Evolutionary conservation across 2,329 filamentous ascomycete species (phyloP), one percentile per base, ranked within the genome.

Genomic region (Sphaerulina populicola): DNA sequence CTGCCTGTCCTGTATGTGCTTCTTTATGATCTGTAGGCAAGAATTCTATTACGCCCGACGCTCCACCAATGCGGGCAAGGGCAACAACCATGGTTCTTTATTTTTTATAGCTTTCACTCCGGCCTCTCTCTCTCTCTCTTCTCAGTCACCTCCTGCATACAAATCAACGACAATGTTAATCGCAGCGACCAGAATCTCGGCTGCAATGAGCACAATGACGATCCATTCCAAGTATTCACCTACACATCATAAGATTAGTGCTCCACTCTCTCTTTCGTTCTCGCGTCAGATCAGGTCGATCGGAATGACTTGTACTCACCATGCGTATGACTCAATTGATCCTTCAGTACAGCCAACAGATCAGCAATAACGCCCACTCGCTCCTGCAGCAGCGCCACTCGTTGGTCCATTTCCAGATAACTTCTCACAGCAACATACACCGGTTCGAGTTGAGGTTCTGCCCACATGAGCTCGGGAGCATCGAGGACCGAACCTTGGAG

Each of bases 391-490:
- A 98, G 74, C 21, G 83, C 82, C 10, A 97, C 91, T 51, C 93
- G 77, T 74, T 97, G 93, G 69, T 97, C 93, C 86, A 98, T 97
- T 73, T 98, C 93, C 15, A 98, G 76, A 68, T 98, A 98, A 66
- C 85, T 93, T 51, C 93, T 78, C 39, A 97, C 93, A 49, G 93
- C 93, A 68, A 94, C 86, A 68, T 98, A 98, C 27, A 98, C 85
- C 4, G 93, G 93, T 65, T 98, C 93, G 6, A 98, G 78, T 69
- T 96, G 90, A 7, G 93, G 93, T 71, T 98, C 93, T 30, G 91
- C 87, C 93, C 93, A 98, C 78, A 98, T 97, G 38, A 98, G 78
- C 71, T 98, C 93, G 0, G 93, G 93, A 8, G 90, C 94, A 68
- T 98, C 93, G 36, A 98, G 83, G 5, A 98, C 90, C 29, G 88